Evolutionary conservation across 2,329 filamentous ascomycete species (phyloP), one percentile per base, ranked within the genome.

Genomic region (Colletotrichum sp.): DNA sequence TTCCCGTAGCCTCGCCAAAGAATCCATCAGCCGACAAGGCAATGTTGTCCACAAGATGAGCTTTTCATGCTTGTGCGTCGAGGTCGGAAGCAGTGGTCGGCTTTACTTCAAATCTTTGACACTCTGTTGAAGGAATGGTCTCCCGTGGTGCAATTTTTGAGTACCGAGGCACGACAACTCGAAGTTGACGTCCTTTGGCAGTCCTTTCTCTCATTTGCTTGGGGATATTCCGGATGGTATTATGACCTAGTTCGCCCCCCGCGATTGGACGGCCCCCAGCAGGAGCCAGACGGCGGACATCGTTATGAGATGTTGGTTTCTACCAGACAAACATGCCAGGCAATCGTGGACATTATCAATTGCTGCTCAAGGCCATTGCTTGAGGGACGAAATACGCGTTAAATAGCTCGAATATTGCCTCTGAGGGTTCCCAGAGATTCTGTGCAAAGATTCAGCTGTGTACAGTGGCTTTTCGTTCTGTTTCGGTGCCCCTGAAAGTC

Each of bases 241-340:
- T 7, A n/a, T 48, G 39, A 48, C 5, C 39, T 12, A 2, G 3
- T 3, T 7, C 9, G 39, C 39, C 39, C 6, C 39, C 39, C 39
- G 18, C 18, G 3, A 4, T 48, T 48, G 18, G 18, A n/a, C 5
- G 0, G 9, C 9, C 39, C 18, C 5, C 5, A 43, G 9, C 39
- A 2, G 18, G 9, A 4, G 6, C 9, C 5, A 21, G 5, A 48
- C 0, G 9, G 1, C 39, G 39, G 1, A 48, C 18, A 10, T 7
- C 9, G 3, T 10, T 12, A 43, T 12, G 18, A n/a, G 18, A n/a
- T 48, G 18, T 12, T 48, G 0, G 9, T 12, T 48, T 4, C 0
- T 48, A 12, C 5, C 9, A 48, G 18, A 48, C 9, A 48, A 12
- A n/a, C 18, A 12, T 48, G 3, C 18, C 18, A 48, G 0, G 18